Evolutionary conservation across 257 asterid genomes (phyloP).

Genomic region (Leonotis leonurus): DNA sequence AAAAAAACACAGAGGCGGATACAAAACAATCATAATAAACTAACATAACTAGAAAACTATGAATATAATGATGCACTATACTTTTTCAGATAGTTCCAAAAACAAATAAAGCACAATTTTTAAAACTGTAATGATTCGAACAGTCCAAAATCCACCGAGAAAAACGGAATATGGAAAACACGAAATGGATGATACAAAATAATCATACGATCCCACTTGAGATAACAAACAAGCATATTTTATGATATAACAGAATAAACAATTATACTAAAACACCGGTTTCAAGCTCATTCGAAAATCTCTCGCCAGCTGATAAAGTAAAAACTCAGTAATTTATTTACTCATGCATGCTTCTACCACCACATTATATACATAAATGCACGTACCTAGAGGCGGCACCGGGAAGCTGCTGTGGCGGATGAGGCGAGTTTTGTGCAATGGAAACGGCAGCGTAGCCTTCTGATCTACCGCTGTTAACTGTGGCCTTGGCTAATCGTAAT

Average conservation of each 20-base stretch:
- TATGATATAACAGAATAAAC: background rate
- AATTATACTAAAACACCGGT: background rate
- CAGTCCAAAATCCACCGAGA: background rate
- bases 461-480: conserved; percentile 23
- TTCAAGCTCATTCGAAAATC: background rate
- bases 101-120: background rate
- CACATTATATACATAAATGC: background rate
- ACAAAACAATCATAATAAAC: background rate
- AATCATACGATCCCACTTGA: conserved; percentile 16
- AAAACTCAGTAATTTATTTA: background rate
- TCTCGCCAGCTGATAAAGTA: background rate
- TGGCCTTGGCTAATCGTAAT: conserved; percentile 23
- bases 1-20: background rate
- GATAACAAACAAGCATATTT: background rate
- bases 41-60: background rate
- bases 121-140: background rate
- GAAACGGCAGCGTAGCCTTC: conserved; percentile 33
- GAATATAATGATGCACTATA: background rate
- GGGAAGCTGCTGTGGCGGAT: conserved; percentile 22
- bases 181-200: background rate
- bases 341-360: conserved; percentile 13
- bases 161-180: background rate
- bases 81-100: too few species aligned
- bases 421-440: conserved; percentile 19
- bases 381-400: conserved; percentile 28